These are phyloP conservation scores for Nothomitra cinnamomea DNA, from an alignment of 2,329 filamentous ascomycete genomes.

Conservation along the genomic window DNA sequence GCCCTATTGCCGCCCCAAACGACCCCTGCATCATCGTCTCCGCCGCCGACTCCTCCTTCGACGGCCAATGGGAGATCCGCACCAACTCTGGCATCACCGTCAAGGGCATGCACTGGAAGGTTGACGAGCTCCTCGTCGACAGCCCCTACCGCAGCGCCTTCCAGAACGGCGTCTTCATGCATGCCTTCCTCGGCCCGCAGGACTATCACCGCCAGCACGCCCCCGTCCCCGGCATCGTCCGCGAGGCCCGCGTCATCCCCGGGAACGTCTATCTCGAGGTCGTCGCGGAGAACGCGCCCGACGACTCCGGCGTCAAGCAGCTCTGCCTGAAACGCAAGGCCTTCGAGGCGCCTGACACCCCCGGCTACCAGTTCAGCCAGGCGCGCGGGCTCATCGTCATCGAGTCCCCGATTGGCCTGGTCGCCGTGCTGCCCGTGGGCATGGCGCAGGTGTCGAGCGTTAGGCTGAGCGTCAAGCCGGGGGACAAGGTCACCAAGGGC, in stretches of 20 bases:
- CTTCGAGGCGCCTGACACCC: conserved; percentile 19
- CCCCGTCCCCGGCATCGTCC: conserved; percentile 22
- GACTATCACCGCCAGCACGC: conserved; percentile 29
- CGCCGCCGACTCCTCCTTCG: conserved; percentile 24
- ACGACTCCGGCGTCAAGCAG: conserved; percentile 10
- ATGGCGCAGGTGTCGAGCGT: conserved; percentile 30
- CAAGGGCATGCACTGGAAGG: conserved; percentile 24
- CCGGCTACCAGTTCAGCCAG: conserved; percentile 26
- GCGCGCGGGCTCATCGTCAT: conserved; percentile 24
- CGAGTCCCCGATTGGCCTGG: conserved; percentile 21
- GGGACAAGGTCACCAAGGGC: conserved; percentile 21
- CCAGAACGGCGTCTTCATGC: conserved; percentile 25
- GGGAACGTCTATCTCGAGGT: conserved; percentile 24
- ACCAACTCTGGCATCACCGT: conserved; percentile 17
- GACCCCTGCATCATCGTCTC: conserved; percentile 19
- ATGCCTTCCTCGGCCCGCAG: conserved; percentile 23
- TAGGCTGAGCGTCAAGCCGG: conserved; percentile 16
- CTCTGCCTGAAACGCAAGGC: conserved; percentile 8
- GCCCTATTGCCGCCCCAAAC: conserved; percentile 17
- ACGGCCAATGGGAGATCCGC: conserved; percentile 13
- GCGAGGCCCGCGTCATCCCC: conserved; percentile 23
- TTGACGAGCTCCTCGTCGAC: conserved; percentile 21
- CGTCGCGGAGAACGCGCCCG: not conserved
- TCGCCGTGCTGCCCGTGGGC: conserved; percentile 27
- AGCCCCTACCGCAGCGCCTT: conserved; percentile 19